phyloP scores from a whole-genome alignment of 1,284 basidiomycete species.

The Cystobasidiaceae sp. region DNA sequence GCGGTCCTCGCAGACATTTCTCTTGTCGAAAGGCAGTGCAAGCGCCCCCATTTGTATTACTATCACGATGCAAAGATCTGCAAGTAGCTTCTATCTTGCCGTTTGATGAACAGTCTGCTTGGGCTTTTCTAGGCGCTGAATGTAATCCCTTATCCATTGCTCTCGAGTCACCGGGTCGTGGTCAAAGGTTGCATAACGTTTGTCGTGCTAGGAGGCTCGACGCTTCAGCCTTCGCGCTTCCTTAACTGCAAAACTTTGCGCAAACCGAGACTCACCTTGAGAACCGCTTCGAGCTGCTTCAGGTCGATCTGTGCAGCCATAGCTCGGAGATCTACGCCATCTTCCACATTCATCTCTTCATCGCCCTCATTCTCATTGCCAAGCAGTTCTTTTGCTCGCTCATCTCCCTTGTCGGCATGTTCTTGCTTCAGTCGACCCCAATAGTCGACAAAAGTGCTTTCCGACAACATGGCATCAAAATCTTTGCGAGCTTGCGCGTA shows the following conservation, averaged over 20 bases:
- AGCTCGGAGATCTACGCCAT: constrained; percentile 76
- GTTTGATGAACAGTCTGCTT: constrained; percentile 43
- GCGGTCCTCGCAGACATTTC: too few relatives aligned
- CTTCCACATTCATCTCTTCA: constrained; percentile 57
- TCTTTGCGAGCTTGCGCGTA: constrained; percentile 59
- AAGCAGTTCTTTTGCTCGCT: constrained; percentile 33
- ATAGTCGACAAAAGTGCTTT: constrained; percentile 91
- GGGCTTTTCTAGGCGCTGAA: constrained; percentile 37
- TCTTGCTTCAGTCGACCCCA: constrained; percentile 90
- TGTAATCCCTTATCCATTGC: constrained; percentile 67
- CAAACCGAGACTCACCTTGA: constrained; percentile 45
- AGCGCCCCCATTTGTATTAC: too few relatives aligned
- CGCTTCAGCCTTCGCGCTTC: background rate
- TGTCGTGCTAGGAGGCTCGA: constrained; percentile 62
- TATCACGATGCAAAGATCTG: too few relatives aligned
- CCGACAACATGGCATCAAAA: constrained; percentile 76
- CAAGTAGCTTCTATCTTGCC: background rate
- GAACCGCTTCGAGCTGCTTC: constrained; percentile 50
- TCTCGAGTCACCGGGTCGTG: constrained; percentile 80
- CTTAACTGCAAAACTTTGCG: background rate
- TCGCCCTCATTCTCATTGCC: constrained; percentile 50
- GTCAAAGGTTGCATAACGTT: constrained; percentile 76
- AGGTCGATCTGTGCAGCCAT: constrained; percentile 74
- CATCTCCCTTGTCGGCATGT: constrained; percentile 58
- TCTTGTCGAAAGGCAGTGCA: too few relatives aligned